Evolutionary conservation across 192 early-diverging fungal species (phyloP).

Genomic region (Spizellomyces punctatus): DNA sequence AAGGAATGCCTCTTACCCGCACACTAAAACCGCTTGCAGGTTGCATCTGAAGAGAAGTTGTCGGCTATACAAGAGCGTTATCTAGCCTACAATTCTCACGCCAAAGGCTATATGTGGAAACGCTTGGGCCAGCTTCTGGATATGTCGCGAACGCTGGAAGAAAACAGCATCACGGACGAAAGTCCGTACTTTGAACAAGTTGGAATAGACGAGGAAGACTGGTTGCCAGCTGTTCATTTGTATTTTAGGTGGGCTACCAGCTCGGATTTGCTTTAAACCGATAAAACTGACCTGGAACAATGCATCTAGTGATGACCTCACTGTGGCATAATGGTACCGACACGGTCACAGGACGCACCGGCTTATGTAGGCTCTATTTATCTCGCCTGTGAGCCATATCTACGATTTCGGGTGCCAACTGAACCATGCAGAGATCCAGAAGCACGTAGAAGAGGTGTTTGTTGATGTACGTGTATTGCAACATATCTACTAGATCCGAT

Average conservation of each 20-base stretch:
- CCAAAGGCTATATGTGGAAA: constrained; percentile 70
- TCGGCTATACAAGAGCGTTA: constrained; percentile 61
- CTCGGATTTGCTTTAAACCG: constrained; percentile 5
- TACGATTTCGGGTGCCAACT: constrained; percentile 30
- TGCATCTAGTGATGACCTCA: constrained; percentile 35
- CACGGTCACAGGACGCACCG: neutral
- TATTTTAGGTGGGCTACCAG: constrained; percentile 50
- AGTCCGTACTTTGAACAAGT: constrained; percentile 43
- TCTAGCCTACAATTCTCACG: constrained; percentile 51
- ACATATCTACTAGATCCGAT: constrained; percentile 23
- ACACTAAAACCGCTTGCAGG: constrained; percentile 26
- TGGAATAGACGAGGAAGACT: constrained; percentile 57
- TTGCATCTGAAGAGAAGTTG: constrained; percentile 56
- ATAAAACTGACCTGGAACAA: neutral
- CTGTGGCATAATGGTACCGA: constrained; percentile 29
- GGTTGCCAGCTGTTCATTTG: constrained; percentile 57
- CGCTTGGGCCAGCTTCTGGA: constrained; percentile 55
- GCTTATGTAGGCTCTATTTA: neutral
- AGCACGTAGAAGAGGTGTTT: constrained; percentile 42
- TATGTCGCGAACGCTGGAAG: constrained; percentile 55
- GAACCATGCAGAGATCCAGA: constrained; percentile 34
- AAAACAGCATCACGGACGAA: constrained; percentile 60
- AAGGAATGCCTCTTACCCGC: neutral
- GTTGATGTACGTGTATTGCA: constrained; percentile 39
- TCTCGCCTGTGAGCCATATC: too few relatives aligned